phyloP scores from a whole-genome alignment of 768 basidiomycete genomes.

The Leccinum barrowsii region DNA sequence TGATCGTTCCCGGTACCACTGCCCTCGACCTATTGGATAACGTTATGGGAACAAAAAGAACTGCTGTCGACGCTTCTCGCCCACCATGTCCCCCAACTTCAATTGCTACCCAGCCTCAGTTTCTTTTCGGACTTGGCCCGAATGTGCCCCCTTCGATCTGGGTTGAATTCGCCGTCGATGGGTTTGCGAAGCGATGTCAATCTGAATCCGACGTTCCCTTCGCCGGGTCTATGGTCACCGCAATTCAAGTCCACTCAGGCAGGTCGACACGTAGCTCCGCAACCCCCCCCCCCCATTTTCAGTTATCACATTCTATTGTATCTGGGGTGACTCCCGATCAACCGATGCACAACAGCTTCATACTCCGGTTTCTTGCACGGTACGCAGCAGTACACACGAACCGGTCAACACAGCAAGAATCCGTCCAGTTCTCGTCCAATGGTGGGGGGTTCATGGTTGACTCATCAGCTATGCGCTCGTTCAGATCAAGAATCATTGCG shows the following conservation, averaged over 20 bases:
- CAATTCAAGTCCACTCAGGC: slow-evolving; percentile 23
- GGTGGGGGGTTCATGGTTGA: slow-evolving; percentile 27
- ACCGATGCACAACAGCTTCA: neutral
- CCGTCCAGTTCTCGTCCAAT: slow-evolving; percentile 13
- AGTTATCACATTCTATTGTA: slow-evolving; percentile 15
- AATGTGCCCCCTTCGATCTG: slow-evolving; percentile 60
- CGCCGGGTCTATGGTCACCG: slow-evolving; percentile 23
- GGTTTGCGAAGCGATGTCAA: slow-evolving; percentile 14
- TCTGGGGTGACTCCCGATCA: slow-evolving; percentile 9
- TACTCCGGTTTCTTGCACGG: slow-evolving; percentile 13
- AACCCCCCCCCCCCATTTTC: slow-evolving; percentile 10
- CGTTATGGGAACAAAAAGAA: slow-evolving; percentile 22
- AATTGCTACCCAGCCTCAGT: slow-evolving; percentile 38
- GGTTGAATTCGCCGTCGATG: slow-evolving; percentile 24
- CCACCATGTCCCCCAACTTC: slow-evolving; percentile 12
- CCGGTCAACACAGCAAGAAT: slow-evolving; percentile 21
- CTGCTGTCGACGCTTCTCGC: slow-evolving; percentile 15
- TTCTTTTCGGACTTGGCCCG: slow-evolving; percentile 52
- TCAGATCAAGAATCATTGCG: neutral
- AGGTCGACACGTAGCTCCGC: slow-evolving; percentile 7
- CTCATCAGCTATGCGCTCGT: neutral
- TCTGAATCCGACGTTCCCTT: slow-evolving; percentile 8
- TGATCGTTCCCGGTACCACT: slow-evolving; percentile 40
- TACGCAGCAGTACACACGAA: slow-evolving; percentile 13
- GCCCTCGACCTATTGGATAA: slow-evolving; percentile 66